These are phyloP conservation scores for Crepidotus variabilis DNA, from an alignment of 768 basidiomycete species.

Conservation along the genomic window DNA sequence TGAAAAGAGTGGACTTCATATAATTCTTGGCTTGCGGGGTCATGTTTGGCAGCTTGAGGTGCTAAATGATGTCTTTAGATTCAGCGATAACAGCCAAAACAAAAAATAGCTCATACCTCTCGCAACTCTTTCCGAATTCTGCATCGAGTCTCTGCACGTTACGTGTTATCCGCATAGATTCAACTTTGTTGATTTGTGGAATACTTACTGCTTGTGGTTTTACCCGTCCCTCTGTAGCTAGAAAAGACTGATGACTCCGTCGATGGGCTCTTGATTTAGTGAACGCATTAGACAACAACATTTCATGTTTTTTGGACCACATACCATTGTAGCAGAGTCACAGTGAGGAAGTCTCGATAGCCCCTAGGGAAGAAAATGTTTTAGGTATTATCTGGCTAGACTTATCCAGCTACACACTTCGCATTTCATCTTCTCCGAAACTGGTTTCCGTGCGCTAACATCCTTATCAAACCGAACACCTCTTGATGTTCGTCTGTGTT, in stretches of 20 bases:
- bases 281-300: background rate
- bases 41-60: background rate
- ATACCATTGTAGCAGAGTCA: background rate
- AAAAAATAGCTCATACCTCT: background rate
- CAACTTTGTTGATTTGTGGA: background rate
- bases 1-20: background rate
- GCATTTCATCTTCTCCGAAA: background rate
- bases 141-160: background rate
- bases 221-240: background rate
- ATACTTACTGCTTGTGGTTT: background rate
- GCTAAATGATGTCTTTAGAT: background rate
- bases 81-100: background rate
- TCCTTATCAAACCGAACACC: background rate
- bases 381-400: background rate
- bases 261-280: background rate
- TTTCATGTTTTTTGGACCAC: background rate
- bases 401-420: no score
- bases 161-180: background rate
- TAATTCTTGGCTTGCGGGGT: background rate
- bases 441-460: background rate
- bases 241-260: background rate
- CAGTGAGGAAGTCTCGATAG: background rate
- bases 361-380: background rate
- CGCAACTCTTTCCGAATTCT: background rate
- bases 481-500: background rate